phyloP scores from a whole-genome alignment of 306 rosid species.

The Fragaria nilgerrensis region DNA sequence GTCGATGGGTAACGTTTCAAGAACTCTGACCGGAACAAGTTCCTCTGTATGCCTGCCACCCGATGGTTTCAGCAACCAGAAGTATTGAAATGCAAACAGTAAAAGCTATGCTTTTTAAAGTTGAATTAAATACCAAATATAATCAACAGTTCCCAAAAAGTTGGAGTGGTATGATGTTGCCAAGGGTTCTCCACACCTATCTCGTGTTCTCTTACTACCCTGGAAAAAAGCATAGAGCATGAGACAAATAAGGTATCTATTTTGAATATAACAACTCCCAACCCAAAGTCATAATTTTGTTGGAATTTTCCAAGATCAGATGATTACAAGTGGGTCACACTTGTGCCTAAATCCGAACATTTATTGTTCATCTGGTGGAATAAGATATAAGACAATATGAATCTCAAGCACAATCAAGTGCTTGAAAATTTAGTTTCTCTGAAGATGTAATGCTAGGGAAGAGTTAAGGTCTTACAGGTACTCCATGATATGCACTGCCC shows the following conservation, averaged over 20 bases:
- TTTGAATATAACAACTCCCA: neutral
- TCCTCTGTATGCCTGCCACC: slow-evolving; percentile 66
- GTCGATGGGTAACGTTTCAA: slow-evolving; percentile 77
- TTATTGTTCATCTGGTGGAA: neutral
- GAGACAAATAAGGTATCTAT: neutral
- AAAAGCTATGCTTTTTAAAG: slow-evolving; percentile 7
- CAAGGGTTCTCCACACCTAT: slow-evolving; percentile 76
- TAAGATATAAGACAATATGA: neutral
- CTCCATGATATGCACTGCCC: slow-evolving; percentile 64
- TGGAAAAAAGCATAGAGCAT: slow-evolving; percentile 18
- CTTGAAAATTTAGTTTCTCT: slow-evolving; percentile 6
- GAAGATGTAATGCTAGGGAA: slow-evolving; percentile 3
- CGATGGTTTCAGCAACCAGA: slow-evolving; percentile 22
- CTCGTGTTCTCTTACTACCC: slow-evolving; percentile 79
- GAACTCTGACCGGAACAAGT: slow-evolving; percentile 74
- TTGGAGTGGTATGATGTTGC: slow-evolving; percentile 93
- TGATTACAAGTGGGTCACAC: neutral
- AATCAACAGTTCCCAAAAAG: slow-evolving; percentile 96
- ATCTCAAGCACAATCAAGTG: slow-evolving; percentile 15
- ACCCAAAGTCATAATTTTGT: neutral
- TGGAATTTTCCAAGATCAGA: neutral
- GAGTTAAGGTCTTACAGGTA: slow-evolving; percentile 59
- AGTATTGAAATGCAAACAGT: slow-evolving; percentile 8
- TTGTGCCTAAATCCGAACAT: neutral
- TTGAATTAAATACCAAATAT: slow-evolving; percentile 66